phyloP scores from a whole-genome alignment of 164 flowering plant genomes.

The Chimonanthus praecox region DNA sequence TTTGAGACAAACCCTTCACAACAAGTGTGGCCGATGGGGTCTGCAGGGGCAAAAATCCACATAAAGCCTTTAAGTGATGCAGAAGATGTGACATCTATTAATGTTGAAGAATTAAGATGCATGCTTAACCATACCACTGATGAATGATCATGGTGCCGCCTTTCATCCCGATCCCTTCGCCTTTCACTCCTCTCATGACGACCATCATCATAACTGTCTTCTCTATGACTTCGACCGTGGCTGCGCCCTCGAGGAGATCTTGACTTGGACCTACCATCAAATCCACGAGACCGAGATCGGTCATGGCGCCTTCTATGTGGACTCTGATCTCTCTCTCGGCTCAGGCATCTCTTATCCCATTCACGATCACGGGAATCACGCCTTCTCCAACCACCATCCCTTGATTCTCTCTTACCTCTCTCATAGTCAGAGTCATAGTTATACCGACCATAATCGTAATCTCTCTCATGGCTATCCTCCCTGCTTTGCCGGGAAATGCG shows the following conservation, averaged over 20 bases:
- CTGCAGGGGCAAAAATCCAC: slow-evolving; percentile 29
- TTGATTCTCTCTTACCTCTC: slow-evolving; percentile 58
- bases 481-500: slow-evolving; percentile 52
- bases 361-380: slow-evolving; percentile 71
- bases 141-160: slow-evolving; percentile 51
- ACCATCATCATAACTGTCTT: slow-evolving; percentile 79
- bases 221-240: slow-evolving; percentile 71
- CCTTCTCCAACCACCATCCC: slow-evolving; percentile 51
- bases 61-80: background rate
- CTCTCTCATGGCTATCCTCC: slow-evolving; percentile 83
- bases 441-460: slow-evolving; percentile 60
- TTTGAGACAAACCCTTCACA: slow-evolving; percentile 94
- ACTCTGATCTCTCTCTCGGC: slow-evolving; percentile 74
- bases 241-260: slow-evolving; percentile 84
- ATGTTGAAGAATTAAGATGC: background rate
- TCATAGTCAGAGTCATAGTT: slow-evolving; percentile 94
- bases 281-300: slow-evolving; percentile 66
- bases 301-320: slow-evolving; percentile 60
- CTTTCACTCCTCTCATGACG: slow-evolving; percentile 67
- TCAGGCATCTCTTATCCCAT: slow-evolving; percentile 55
- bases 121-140: slow-evolving; percentile 50
- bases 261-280: slow-evolving; percentile 69
- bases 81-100: background rate
- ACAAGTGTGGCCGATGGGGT: slow-evolving; percentile 95
- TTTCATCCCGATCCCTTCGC: slow-evolving; percentile 80